A percentile compares a stretch with the other conserved stretches of the same genome.
Conservation (phyloP, 805 yeast species). For the Metahyphopichia silvanorum region DNA sequence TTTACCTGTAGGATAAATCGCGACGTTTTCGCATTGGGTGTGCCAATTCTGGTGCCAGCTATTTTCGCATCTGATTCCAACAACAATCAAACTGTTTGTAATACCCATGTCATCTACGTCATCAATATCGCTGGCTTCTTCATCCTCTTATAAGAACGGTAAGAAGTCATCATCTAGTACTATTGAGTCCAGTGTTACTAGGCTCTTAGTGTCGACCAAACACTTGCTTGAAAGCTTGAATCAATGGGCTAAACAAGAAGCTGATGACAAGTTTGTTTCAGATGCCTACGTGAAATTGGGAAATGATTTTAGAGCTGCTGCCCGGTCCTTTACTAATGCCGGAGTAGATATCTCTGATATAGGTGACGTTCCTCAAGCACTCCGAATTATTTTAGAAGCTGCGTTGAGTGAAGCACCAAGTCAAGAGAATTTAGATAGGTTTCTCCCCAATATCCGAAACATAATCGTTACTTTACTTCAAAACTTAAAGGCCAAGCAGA, state of each 20-base stretch:
- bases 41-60: no score
- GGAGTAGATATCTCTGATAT: slow-evolving; percentile 81
- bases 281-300: slow-evolving; percentile 90
- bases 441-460: slow-evolving; percentile 79
- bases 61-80: not conserved
- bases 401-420: slow-evolving; percentile 85
- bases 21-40: no score
- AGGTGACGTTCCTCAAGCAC: slow-evolving; percentile 84
- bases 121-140: not conserved
- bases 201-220: slow-evolving; percentile 83
- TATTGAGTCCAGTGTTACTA: slow-evolving; percentile 74
- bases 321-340: slow-evolving; percentile 71
- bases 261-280: slow-evolving; percentile 80
- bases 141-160: no score
- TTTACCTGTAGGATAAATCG: no score
- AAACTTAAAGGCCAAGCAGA: slow-evolving; percentile 78
- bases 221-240: slow-evolving; percentile 82
- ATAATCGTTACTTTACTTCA: slow-evolving; percentile 79
- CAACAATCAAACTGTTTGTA: not conserved
- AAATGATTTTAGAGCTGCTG: slow-evolving; percentile 85
- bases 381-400: slow-evolving; percentile 77
- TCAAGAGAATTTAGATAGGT: slow-evolving; percentile 74
- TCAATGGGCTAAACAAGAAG: slow-evolving; percentile 84
- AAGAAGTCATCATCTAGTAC: slow-evolving; percentile 38
- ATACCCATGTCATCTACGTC: not conserved